Base-by-base conservation (phyloP, 176 grass and related monocot species). In the Hyparrhenia diplandra region DNA sequence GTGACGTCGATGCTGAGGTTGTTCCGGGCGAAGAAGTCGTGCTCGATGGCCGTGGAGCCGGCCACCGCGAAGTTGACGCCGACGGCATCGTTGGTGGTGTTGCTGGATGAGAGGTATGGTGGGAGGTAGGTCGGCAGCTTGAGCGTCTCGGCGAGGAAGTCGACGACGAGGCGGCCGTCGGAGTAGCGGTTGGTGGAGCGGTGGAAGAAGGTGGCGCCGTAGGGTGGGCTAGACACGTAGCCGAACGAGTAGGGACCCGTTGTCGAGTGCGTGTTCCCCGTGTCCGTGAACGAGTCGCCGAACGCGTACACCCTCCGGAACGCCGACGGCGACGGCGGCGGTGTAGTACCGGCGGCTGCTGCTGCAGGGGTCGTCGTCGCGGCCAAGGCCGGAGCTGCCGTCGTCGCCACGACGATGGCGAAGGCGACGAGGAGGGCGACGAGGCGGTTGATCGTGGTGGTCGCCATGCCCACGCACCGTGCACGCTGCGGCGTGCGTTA, bases 181-280 rank as follows among this genome's bases (percentile, higher is more conserved):
- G 95, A 98, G 90, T 98, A 98, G 75, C 95, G 90, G 81, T 98
- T 98, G 63, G 95, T 98, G 27, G 92, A 84, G 61, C 66, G 92
- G 90, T 93, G 92, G 85, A 98, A 98, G 90, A 93, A 98, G 55
- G 95, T 98, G 88, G 86, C 86, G 62, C 95, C 95, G 66, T 98
- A 98, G 29, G 95, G 95, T 34, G 92, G 86, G 69, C 76, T 87
- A 0, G 95, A 98, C 3, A 98, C 95, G 70, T 98, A 95, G 35
- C 90, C 95, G 54, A 93, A 98, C 13, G 92, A 94, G 84, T 88
- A 91, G 4, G 92, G 95, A 0, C 86, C 95, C 0, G 88, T 88
- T 37, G 86, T 84, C 21, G 95, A 98, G 59, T 65, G 95, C 65
- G 92, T 98, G 79, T 98, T 98, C 27, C 95, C 95, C 17, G 92